phyloP scores from a whole-genome alignment of 1,139 yeast species.

The Saccharomyces hybrid region DNA sequence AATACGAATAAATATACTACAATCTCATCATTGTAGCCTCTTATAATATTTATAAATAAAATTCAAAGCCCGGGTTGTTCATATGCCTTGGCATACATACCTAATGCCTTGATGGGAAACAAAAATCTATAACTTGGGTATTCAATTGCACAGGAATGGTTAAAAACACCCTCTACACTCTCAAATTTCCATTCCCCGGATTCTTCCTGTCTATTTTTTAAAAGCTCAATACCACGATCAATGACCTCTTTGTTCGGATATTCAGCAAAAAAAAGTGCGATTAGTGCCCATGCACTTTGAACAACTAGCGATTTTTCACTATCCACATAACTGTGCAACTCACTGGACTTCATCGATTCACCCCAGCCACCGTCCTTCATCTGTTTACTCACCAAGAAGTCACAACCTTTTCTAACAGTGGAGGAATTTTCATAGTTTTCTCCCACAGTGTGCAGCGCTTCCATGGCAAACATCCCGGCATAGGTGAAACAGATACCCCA shows the following conservation, averaged over 20 bases:
- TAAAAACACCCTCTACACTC: slow-evolving; percentile 91
- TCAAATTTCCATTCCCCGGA: slow-evolving; percentile 87
- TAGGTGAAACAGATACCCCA: slow-evolving; percentile 98
- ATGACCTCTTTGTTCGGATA: slow-evolving; percentile 68
- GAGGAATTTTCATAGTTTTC: slow-evolving; percentile 54
- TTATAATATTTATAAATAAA: background rate
- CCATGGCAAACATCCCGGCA: slow-evolving; percentile 97
- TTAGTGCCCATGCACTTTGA: slow-evolving; percentile 89
- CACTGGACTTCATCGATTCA: slow-evolving; percentile 78
- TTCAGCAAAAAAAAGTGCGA: slow-evolving; percentile 71
- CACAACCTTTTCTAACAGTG: slow-evolving; percentile 69
- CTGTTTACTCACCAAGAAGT: slow-evolving; percentile 70
- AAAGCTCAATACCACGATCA: slow-evolving; percentile 51
- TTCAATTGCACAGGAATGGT: slow-evolving; percentile 90
- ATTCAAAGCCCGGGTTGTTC: slow-evolving; percentile 10
- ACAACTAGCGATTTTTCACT: slow-evolving; percentile 63
- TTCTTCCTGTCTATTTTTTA: slow-evolving; percentile 59
- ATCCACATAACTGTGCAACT: slow-evolving; percentile 64
- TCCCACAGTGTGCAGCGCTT: slow-evolving; percentile 72
- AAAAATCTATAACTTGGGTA: slow-evolving; percentile 89
- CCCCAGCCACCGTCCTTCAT: slow-evolving; percentile 95
- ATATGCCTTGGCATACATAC: slow-evolving; percentile 47
- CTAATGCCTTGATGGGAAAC: slow-evolving; percentile 89
- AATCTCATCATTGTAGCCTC: background rate
- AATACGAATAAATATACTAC: slow-evolving; percentile 1